Evolutionary conservation across 169 alveolate genomes (phyloP), one percentile per base, ranked within the genome.

Genomic region (Babesia ovis): DNA sequence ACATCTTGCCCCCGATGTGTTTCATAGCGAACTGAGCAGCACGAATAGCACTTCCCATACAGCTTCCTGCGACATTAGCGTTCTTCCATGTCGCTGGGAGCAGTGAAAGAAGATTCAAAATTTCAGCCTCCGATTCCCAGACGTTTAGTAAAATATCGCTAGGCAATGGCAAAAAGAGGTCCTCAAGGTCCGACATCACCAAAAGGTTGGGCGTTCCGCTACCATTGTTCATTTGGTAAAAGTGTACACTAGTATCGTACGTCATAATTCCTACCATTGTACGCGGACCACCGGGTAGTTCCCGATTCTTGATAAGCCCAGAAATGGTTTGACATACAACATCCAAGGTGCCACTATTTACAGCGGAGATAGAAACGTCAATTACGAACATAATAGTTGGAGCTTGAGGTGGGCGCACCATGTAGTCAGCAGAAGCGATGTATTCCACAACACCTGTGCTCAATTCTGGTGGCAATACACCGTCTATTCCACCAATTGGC

Each of bases 391-490:
- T 85, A 79, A 85, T 96, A n/a, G 94, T 95, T 4, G 98, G 97
- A 3, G 98, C 97, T 91, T 93, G 96, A 4, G 99, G 99, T 2
- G 98, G 98, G 45, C 99, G 88, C 31, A 93, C 93, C 97, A 95
- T 97, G 82, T 96, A 97, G 85, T 96, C 98, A 43, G 94, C 95
- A 20, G 99, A 93, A 18, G 98, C 99, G 37, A 95, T 85, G 77
- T 94, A 94, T 66, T 98, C 99, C 57, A 93, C 93, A 55, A 98
- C 94, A 5, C 99, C 99, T 42, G 45, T 37, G 55, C 41, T 29
- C 35, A 81, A 43, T 57, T 72, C 89, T 8, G 69, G 41, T n/a
- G 85, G 85, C 34, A 53, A 37, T 4, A 4, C 12, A 4, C 43
- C 80, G n/a, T 88, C 73, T 20, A 96, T 98, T 29, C 85, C 70